Evolutionary conservation across 2,329 filamentous ascomycete genomes (phyloP), one percentile per base, ranked within the genome.

Genomic region (Xylariaceae sp.): DNA sequence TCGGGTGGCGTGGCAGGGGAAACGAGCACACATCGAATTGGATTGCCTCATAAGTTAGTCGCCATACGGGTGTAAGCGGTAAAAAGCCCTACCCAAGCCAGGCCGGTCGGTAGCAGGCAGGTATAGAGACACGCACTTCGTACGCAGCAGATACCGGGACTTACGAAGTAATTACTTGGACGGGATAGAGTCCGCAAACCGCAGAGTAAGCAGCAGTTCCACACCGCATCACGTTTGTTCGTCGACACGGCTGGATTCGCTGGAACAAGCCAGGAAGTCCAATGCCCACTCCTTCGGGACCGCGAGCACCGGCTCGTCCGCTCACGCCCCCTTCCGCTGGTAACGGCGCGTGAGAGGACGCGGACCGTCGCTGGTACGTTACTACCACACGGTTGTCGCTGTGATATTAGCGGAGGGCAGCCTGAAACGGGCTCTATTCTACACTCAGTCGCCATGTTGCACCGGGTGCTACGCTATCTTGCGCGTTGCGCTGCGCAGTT

Each of bases 271-370:
- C 26, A 56, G 53, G 48, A 52, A 51, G 47, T 46, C 51, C 49
- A 55, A 55, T 51, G 59, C 47, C 56, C 51, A 56, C 40, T 51
- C 45, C 49, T 58, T 55, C 53, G 56, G 56, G 47, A 58, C 49
- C 56, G 47, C 44, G 47, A 54, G 42, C 19, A 42, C 56, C 42
- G 32, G 39, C 32, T 12, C 19, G 19, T 36, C 44, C 42, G 48
- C 40, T 41, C 36, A 30, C 19, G 43, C 39, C 26, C 8, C 26
- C 26, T 26, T 40, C 43, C 37, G 32, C 18, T 22, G 29, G 44
- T 39, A 30, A 36, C 36, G 18, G 47, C 47, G 40, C 15, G 8
- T 19, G 37, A 7, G 37, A 16, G 2, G 15, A n/a, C 6, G n/a
- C 6, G 8, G 21, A 18, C 30, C 41, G 19, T 40, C 16, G 15